Evolutionary conservation across 2,329 filamentous ascomycete genomes (phyloP), one percentile per base, ranked within the genome.

Genomic region (Alternaria ethzedia): DNA sequence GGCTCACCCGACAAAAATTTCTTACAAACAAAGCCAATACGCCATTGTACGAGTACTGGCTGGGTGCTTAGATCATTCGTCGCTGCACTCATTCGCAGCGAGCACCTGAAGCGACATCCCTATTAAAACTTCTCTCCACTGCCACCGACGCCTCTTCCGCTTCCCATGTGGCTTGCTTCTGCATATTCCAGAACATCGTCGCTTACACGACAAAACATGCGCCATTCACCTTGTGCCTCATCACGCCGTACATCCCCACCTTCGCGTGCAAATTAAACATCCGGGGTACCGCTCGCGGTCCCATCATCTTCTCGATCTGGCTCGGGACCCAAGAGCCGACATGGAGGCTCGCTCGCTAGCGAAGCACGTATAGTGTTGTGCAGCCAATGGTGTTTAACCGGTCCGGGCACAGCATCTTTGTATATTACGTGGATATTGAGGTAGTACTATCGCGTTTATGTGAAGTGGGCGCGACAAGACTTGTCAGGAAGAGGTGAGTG

Each of bases 271-370:
- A 28, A 73, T 74, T 71, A 68, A 68, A 61, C 56, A 68, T 71
- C 70, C 58, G 67, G 70, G 67, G 70, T 71, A 69, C 61, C 44
- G 45, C 36, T 64, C 67, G 63, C 61, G 61, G 54, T 61, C 45
- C 54, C 51, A 58, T 57, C 65, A 54, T 57, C 50, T 17, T 41
- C 67, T 63, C 21, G 59, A 69, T 61, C 21, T 58, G 54, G 66
- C 54, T 66, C 74, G 72, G 70, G 61, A 68, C 12, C 44, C 44
- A 70, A 67, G 36, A 71, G 68, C 73, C 72, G 74, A 63, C 70
- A 76, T 72, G 49, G 47, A 61, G 63, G 55, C 63, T 51, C 43
- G 13, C 56, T 52, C 47, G n/a, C 57, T 68, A 59, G 60, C 50
- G 60, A 70, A 56, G 58, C 65, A 59, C 61, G 63, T 68, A 67